phyloP scores from a whole-genome alignment of 164 flowering plant genomes.

The Stephania yunnanensis region DNA sequence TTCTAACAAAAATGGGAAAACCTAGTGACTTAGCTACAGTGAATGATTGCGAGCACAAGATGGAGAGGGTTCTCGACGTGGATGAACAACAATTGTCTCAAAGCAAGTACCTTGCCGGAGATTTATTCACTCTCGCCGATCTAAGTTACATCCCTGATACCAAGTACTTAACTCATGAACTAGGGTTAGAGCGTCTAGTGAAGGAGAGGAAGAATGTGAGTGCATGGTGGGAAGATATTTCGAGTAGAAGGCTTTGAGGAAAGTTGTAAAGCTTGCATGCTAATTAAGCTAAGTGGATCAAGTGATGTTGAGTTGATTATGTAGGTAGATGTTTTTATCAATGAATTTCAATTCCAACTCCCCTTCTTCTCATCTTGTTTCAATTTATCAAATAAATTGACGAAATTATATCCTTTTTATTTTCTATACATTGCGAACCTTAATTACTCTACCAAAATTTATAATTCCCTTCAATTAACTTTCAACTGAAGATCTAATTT shows the following conservation, averaged over 20 bases:
- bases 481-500: no score
- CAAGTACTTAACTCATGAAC: slow-evolving; percentile 35
- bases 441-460: no score
- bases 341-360: not conserved
- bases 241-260: slow-evolving; percentile 67
- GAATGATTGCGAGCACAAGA: slow-evolving; percentile 31
- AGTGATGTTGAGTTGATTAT: not conserved
- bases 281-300: not conserved
- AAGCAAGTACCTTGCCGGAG: slow-evolving; percentile 56
- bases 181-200: slow-evolving; percentile 38
- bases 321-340: not conserved
- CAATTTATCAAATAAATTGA: no score
- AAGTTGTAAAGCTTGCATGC: slow-evolving; percentile 34
- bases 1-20: slow-evolving; percentile 48
- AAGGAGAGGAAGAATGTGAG: slow-evolving; percentile 41
- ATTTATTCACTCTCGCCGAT: slow-evolving; percentile 52
- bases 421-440: no score
- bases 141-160: slow-evolving; percentile 50
- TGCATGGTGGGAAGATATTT: slow-evolving; percentile 70
- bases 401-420: not conserved
- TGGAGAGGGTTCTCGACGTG: slow-evolving; percentile 52
- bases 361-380: not conserved
- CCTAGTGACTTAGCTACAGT: slow-evolving; percentile 34
- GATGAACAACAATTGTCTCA: slow-evolving; percentile 47
- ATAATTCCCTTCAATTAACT: no score